Base-by-base conservation (phyloP, 352 stramenopile genomes). In the Phytopythium mirpurense region DNA sequence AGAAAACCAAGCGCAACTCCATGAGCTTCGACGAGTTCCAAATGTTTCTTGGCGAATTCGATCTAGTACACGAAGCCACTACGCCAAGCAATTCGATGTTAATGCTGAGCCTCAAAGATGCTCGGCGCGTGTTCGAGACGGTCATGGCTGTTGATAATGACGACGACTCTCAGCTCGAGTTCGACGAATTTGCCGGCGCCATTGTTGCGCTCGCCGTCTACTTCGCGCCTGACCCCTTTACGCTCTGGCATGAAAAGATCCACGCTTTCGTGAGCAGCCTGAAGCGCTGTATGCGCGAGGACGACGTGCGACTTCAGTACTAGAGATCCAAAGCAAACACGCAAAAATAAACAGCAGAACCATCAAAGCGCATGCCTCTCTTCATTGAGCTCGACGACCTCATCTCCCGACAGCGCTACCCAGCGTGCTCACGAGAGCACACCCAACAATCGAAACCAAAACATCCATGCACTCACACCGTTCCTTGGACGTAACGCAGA, bases 131-230 rank as follows among this genome's bases (percentile, higher is more conserved):
- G 0, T 88, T 88, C 47, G 58, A 52, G 7, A 62, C 64, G 0
- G 70, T 75, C 16, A 82, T 88, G 72, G 42, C 63, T 12, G 58
- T 82, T 11, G 73, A 85, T 23, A 82, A 80, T 43, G 65, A 68
- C 41, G 78, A 85, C 57, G 60, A 60, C 5, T 51, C 63, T 3
- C 68, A 72, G 49, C 72, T 88, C 29, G 78, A 88, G 45, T 84
- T 86, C 36, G 71, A 83, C 44, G 78, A 88, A 42, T 88, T 88
- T 35, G 44, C 71, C 3, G 57, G 66, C 3, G 72, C 72, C 5
- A 50, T 82, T 12, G 67, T 73, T 1, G 75, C 74, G 21, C 68
- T 88, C 15, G 72, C 78, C 7, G 62, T 65, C 23, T 54, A 76
- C 23, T 42, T 68, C 6, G 62, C 77, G 12, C 64, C 70, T n/a